These are phyloP conservation scores for Calendula officinalis DNA, from an alignment of 129 eudicot species.

Conservation along the genomic window DNA sequence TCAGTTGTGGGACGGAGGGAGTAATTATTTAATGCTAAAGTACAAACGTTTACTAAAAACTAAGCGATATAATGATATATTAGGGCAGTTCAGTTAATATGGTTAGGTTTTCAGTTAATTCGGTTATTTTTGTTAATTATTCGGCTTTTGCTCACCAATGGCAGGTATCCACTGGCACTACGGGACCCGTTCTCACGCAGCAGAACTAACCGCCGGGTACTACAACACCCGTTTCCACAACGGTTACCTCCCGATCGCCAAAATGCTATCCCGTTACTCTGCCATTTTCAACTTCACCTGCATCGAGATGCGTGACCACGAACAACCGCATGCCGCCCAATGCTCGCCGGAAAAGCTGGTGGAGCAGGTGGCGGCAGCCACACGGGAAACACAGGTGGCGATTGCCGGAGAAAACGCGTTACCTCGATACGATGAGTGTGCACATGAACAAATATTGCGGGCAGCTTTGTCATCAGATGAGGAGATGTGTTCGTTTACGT, in stretches of 20 bases:
- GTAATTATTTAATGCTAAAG: too few species aligned
- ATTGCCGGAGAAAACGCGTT: slow-evolving; percentile 76
- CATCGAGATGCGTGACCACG: slow-evolving; percentile 72
- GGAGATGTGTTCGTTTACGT: slow-evolving; percentile 76
- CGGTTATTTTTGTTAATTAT: too few species aligned
- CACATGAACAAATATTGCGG: slow-evolving; percentile 59
- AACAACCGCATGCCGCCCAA: slow-evolving; percentile 68
- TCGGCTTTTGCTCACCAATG: too few species aligned
- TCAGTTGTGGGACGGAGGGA: too few species aligned
- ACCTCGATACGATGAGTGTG: slow-evolving; percentile 62
- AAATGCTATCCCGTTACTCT: slow-evolving; percentile 55
- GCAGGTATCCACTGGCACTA: slow-evolving; percentile 82
- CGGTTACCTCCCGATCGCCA: slow-evolving; percentile 74
- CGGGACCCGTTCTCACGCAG: slow-evolving; percentile 72
- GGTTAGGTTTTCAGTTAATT: too few species aligned
- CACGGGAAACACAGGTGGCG: slow-evolving; percentile 53
- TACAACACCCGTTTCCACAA: slow-evolving; percentile 68
- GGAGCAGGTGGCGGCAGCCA: slow-evolving; percentile 59
- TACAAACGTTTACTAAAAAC: too few species aligned
- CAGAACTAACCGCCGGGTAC: slow-evolving; percentile 83
- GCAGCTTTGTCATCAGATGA: slow-evolving; percentile 36
- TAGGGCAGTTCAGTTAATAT: too few species aligned
- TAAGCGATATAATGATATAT: too few species aligned
- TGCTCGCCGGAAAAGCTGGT: slow-evolving; percentile 74
- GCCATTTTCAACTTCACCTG: slow-evolving; percentile 77